Evolutionary conservation across 345 rosid species (phyloP).

Genomic region (Conringia planisiliqua): DNA sequence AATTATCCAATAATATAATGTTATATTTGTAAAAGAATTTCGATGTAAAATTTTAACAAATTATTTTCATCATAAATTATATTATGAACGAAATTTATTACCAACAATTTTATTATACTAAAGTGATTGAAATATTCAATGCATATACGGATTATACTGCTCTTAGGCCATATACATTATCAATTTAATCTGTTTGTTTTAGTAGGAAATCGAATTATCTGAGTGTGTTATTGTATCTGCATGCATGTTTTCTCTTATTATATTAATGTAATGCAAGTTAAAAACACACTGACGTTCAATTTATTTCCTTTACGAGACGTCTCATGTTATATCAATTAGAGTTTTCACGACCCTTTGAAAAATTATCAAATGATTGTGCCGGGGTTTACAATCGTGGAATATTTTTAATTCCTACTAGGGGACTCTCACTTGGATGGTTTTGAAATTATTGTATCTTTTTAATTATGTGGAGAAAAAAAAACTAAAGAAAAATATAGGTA

Average conservation of each 20-base stretch:
- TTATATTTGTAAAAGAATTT: too few species aligned
- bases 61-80: too few species aligned
- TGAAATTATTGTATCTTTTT: not conserved
- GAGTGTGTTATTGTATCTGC: not conserved
- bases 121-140: too few species aligned
- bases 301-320: not conserved
- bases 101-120: too few species aligned
- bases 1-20: too few species aligned
- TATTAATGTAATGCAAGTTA: not conserved
- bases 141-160: too few species aligned
- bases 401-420: not conserved
- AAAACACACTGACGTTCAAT: not conserved
- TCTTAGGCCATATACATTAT: too few species aligned
- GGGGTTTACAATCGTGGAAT: not conserved
- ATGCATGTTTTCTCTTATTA: not conserved
- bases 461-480: not conserved
- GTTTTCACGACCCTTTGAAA: not conserved
- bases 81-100: too few species aligned
- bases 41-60: too few species aligned
- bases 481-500: conserved; percentile 14
- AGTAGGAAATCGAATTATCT: not conserved
- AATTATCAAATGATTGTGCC: not conserved
- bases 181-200: not conserved
- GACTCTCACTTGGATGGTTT: conserved; percentile 14
- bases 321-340: not conserved